A percentile compares a stretch with the other conserved stretches of the same genome.
Conservation (phyloP, 2,329 filamentous ascomycete species). For the Ramichloridium luteum region DNA sequence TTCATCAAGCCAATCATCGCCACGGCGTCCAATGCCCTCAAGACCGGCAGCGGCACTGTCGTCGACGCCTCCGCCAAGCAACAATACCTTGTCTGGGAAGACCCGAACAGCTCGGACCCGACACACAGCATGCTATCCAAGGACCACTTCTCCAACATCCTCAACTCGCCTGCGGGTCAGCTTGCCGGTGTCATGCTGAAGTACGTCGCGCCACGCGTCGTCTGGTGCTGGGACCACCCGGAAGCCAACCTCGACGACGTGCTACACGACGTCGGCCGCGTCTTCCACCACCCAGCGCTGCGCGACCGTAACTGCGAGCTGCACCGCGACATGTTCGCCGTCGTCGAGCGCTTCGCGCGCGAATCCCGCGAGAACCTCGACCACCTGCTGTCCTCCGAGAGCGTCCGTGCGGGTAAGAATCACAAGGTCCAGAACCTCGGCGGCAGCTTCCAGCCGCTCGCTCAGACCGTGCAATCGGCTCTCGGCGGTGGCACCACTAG, state of each 20-base stretch:
- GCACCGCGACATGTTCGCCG: slow-evolving; percentile 78
- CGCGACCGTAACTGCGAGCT: slow-evolving; percentile 65
- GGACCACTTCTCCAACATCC: slow-evolving; percentile 40
- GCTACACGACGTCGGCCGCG: slow-evolving; percentile 62
- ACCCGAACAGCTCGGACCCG: slow-evolving; percentile 36
- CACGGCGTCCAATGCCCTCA: slow-evolving; percentile 69
- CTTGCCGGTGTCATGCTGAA: slow-evolving; percentile 52
- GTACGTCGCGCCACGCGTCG: slow-evolving; percentile 73
- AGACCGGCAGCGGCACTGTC: slow-evolving; percentile 68
- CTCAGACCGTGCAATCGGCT: slow-evolving; percentile 6
- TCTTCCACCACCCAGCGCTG: slow-evolving; percentile 83
- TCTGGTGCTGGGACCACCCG: slow-evolving; percentile 89
- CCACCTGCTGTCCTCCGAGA: slow-evolving; percentile 65
- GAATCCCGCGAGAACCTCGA: slow-evolving; percentile 54
- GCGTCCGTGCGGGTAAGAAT: slow-evolving; percentile 73
- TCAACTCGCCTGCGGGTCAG: slow-evolving; percentile 38
- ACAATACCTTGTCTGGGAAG: slow-evolving; percentile 39
- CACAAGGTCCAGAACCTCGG: slow-evolving; percentile 36
- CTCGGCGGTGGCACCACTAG: slow-evolving; percentile 13
- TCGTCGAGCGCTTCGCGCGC: slow-evolving; percentile 70
- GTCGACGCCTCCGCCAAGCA: slow-evolving; percentile 41
- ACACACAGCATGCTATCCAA: slow-evolving; percentile 42
- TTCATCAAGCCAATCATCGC: slow-evolving; percentile 88
- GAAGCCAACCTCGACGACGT: slow-evolving; percentile 74
- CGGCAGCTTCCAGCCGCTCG: slow-evolving; percentile 6